Evolutionary conservation across 23 red algal species (phyloP), one percentile per base, ranked within the genome.

Genomic region (Gracilaria domingensis): DNA sequence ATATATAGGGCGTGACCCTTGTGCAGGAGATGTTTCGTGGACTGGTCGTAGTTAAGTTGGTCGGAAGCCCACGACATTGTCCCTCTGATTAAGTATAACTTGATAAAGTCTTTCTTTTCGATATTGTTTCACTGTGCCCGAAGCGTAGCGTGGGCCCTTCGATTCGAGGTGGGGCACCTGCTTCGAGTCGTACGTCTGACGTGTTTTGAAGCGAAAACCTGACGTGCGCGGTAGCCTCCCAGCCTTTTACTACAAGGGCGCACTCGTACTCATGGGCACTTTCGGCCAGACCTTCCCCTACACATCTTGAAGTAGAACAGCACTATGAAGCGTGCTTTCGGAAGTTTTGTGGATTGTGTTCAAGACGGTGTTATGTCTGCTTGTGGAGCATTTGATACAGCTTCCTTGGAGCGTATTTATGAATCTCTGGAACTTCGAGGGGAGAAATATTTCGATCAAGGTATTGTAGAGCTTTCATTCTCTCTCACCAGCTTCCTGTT

Each of bases 301-400:
- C n/a, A 26, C 59, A 30, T 29, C 4, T 1, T 18, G 24, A 11
- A 30, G 5, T 2, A 8, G 59, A 4, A 29, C 5, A n/a, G n/a
- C n/a, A n/a, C 24, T 17, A 73, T 73, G 67, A 44, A 73, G 3
- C 33, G 67, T n/a, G 67, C 35, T 1, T 73, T 73, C 21, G 67
- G 35, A 5, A 73, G 67, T 42, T 73, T 73, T 44, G 67, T 7
- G 8, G 67, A 73, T 24, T 73, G 67, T 24, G 67, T 73, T 40
- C 67, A 73, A 40, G 67, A 73, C 28, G 67, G 67, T 4, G 36
- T 73, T 73, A 39, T 73, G 67, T 73, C 67, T 39, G 67, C 67
- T 40, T 73, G 67, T 21, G 67, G 67, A 5, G 67, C 36, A 29
- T 73, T 40, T 42, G 67, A 44, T 73, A 73, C 67, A 23, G 67